Conservation (phyloP, 352 stramenopile genomes). For the Globisporangium cylindrosporum region DNA sequence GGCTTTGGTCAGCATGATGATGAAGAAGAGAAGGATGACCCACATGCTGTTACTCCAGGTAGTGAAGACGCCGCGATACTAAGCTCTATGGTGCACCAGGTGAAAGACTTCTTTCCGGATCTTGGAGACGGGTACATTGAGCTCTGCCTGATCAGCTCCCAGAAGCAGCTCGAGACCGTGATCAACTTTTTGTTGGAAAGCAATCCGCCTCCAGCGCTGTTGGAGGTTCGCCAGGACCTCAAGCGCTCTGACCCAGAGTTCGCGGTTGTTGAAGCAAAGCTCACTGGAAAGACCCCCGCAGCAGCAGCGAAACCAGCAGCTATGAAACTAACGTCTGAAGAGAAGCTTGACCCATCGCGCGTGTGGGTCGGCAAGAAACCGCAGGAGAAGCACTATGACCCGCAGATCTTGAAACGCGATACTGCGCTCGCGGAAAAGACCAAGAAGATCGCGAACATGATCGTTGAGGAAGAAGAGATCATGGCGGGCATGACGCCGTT, state of each 20-base stretch:
- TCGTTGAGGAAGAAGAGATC: conserved; percentile 48
- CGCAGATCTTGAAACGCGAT: conserved; percentile 47
- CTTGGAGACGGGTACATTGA: conserved; percentile 63
- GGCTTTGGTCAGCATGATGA: neutral
- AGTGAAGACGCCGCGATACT: conserved; percentile 14
- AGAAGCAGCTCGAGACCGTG: conserved; percentile 44
- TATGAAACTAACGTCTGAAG: conserved; percentile 12
- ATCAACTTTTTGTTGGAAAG: conserved; percentile 62
- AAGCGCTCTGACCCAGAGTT: conserved; percentile 32
- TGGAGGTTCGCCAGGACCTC: conserved; percentile 30
- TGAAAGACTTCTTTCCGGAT: conserved; percentile 61
- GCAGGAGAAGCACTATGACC: conserved; percentile 56
- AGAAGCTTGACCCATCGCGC: conserved; percentile 43
- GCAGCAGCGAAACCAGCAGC: conserved; percentile 11
- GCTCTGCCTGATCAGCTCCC: conserved; percentile 46
- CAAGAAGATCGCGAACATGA: conserved; percentile 47
- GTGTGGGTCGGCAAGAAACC: conserved; percentile 70
- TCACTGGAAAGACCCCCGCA: conserved; percentile 19
- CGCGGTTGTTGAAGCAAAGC: conserved; percentile 23
- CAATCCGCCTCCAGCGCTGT: conserved; percentile 35
- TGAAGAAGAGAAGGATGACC: neutral
- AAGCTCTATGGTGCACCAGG: conserved; percentile 40
- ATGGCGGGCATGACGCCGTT: conserved; percentile 23
- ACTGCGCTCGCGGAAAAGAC: conserved; percentile 47
- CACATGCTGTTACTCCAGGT: neutral